Evolutionary conservation across 192 early-diverging fungal genomes (phyloP), one percentile per base, ranked within the genome.

Genomic region (Linnemannia zychae): DNA sequence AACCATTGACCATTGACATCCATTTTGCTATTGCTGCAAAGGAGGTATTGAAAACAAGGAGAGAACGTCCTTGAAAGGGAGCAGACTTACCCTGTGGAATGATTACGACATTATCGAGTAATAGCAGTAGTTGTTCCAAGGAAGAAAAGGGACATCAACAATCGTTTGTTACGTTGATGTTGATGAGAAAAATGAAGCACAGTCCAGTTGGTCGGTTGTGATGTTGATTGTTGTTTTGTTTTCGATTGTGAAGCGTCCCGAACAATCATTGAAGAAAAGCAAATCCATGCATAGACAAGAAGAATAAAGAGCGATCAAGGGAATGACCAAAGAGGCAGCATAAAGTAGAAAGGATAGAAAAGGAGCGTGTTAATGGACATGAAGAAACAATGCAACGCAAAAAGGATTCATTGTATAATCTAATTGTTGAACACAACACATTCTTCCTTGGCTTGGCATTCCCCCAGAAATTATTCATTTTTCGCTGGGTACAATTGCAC

Each of bases 391-490:
- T n/a, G 40, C 44, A 72, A 72, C 3, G n/a, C n/a, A n/a, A 20
- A 48, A 4, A 12, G 7, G 18, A 17, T 9, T 17, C n/a, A 20
- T 60, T n/a, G 24, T 37, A 9, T 60, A 38, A 11, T 57, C 49
- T 1, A 28, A 50, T 74, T 60, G 31, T 74, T 16, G 33, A n/a
- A 24, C 53, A 17, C 38, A 46, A 0, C 9, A 75, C 22, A n/a
- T 15, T n/a, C 20, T 46, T 71, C 16, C 44, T 48, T 71, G 69
- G 65, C 80, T 71, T 81, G 79, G 78, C 78, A 80, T 74, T 80
- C 72, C 77, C 77, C 77, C 31, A 63, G 69, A 71, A 72, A 66
- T 60, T 9, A 11, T 22, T 17, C 16, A 1, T 18, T 50, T 20
- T 7, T 53, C 1, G 20, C 4, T 53, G 52, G n/a, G 16, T 17